Base-by-base conservation (phyloP, 2,329 filamentous ascomycete genomes). In the Sporothrix variecibatus region DNA sequence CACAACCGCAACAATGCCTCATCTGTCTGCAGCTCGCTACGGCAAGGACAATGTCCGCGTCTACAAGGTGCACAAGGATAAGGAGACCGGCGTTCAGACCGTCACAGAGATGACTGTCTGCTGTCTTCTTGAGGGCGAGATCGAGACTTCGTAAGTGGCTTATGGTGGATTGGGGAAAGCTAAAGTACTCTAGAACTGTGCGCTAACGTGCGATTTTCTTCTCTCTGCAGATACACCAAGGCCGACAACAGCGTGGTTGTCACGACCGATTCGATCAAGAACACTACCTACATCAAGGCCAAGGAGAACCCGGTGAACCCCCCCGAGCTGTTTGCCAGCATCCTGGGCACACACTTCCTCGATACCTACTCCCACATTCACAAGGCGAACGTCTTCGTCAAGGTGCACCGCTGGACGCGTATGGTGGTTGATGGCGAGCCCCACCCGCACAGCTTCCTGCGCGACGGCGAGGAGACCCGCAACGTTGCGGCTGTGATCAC, bases 41-140 rank as follows among this genome's bases (percentile, higher is more conserved):
- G 93, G 93, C 85, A 95, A 99, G 90, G 96, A 98, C 89, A 98
- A 99, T 86, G 92, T 99, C 88, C 95, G 96, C 80, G 90, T 99
- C 80, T 97, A 93, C 90, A 99, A 99, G 85, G 94, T 98, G 80
- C 88, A 97, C 80, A 91, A 90, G 79, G 91, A 98, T 82, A 86
- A 90, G 81, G 86, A 90, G 79, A 92, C 93, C 23, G 92, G 93
- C 73, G 86, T 90, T 28, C 95, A 99, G 83, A 93, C 91, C 8
- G 93, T 98, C 78, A 93, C 92, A 58, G 96, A 99, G 84, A 97
- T 97, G 92, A 98, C 94, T 56, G 93, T 99, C 79, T 93, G 93
- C 85, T 94, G 94, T 76, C 88, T 98, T 71, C 89, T 99, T 40
- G 94, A 98, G 86, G 96, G 96, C 78, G 93, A 94, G 75, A 98